These are phyloP conservation scores for Pseudophaeomoniella oleicola DNA, from an alignment of 2,329 filamentous ascomycete species.

Conservation along the genomic window DNA sequence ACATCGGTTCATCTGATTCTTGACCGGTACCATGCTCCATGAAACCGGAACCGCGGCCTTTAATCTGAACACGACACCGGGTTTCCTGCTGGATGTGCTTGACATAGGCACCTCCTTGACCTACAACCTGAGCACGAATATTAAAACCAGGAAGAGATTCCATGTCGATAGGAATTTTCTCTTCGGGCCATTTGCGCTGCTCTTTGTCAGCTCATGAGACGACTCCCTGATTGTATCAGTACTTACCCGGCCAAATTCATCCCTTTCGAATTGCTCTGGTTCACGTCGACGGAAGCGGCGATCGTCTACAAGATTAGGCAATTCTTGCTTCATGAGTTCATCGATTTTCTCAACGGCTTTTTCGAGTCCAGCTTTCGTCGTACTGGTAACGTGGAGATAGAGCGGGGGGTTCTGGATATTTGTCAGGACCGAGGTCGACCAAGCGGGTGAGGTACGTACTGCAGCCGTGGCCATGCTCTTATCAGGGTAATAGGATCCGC, in stretches of 20 bases:
- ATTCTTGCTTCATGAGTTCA: slow-evolving; percentile 88
- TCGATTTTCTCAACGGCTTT: slow-evolving; percentile 77
- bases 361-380: slow-evolving; percentile 79
- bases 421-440: not conserved
- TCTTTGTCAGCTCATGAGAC: slow-evolving; percentile 12
- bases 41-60: slow-evolving; percentile 88
- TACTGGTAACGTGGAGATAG: slow-evolving; percentile 91
- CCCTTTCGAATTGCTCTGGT: slow-evolving; percentile 66
- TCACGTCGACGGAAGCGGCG: slow-evolving; percentile 77
- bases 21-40: slow-evolving; percentile 74
- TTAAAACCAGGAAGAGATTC: slow-evolving; percentile 93
- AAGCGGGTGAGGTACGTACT: slow-evolving; percentile 41
- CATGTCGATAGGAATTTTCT: slow-evolving; percentile 79
- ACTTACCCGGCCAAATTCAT: slow-evolving; percentile 75
- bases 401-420: slow-evolving; percentile 65
- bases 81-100: slow-evolving; percentile 98
- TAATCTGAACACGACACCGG: slow-evolving; percentile 92
- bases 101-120: slow-evolving; percentile 84
- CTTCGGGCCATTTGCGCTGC: slow-evolving; percentile 96
- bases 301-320: slow-evolving; percentile 91
- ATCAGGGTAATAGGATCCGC: slow-evolving; percentile 91
- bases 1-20: slow-evolving; percentile 95
- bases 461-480: slow-evolving; percentile 91
- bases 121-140: slow-evolving; percentile 87
- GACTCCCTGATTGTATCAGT: not conserved